Base-by-base conservation (phyloP, 1,284 basidiomycete species). In the Chalciporus piperatoides region DNA sequence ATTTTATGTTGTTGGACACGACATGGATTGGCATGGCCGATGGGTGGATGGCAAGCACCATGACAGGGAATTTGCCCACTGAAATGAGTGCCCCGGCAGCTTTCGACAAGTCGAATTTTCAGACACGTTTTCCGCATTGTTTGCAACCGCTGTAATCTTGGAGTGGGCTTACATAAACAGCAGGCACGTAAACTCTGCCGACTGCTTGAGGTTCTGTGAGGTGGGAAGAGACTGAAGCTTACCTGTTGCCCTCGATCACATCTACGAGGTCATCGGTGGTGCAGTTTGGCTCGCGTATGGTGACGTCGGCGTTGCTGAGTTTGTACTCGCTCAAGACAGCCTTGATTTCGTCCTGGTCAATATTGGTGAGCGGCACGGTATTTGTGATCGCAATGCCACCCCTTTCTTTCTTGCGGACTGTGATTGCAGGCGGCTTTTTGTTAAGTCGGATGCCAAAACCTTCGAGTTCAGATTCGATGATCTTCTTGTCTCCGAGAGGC, bases 191-290 rank as follows among this genome's bases (percentile, higher is more conserved):
- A 19, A 98, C 92, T 61, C 95, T 92, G 49, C 35, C 3, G 21
- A 25, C 2, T 35, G 30, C 41, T 41, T 56, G 59, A 52, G 36
- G 30, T 54, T 23, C 35, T 47, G 17, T 28, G 21, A 32, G 41
- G 4, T 33, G n/a, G 24, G 40, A 6, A n/a, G 17, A 37, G 41
- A 19, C 3, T 24, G 39, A 37, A 41, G 52, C 74, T 53, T 56
- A 86, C 87, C 92, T 76, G 70, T 95, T 96, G 41, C 91, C 93
- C 71, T 96, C 93, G 52, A 95, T 84, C 30, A 96, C 91, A 64
- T 97, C 97, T 51, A 99, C 95, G n/a, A 99, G 73, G 67, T 99
- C 96, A 65, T 99, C 97, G 4, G 95, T 83, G 2, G 92, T 97
- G n/a, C 90, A 92, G 59, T 89, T 86, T 10, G 90, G 84, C 69